Evolutionary conservation across 2,329 filamentous ascomycete genomes (phyloP).

Genomic region (Aspergillus sclerotialis): DNA sequence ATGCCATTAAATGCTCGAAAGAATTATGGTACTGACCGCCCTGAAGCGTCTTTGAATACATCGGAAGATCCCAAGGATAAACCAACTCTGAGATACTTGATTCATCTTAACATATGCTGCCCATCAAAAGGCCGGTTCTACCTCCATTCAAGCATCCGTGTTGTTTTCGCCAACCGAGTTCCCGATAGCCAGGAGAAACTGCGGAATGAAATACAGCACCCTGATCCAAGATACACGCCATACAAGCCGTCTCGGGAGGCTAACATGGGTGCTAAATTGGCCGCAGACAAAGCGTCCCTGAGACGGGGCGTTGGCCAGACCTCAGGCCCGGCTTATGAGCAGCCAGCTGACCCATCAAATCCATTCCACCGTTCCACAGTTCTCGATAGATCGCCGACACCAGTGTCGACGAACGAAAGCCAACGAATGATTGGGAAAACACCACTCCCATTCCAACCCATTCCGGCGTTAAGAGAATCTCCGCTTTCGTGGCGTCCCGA

Average conservation of each 20-base stretch:
- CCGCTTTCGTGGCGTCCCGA: conserved; percentile 14
- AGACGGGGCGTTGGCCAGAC: conserved; percentile 50
- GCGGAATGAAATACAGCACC: conserved; percentile 79
- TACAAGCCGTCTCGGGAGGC: conserved; percentile 63
- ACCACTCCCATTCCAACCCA: conserved; percentile 12
- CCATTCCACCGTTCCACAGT: conserved; percentile 6
- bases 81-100: conserved; percentile 77
- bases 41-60: conserved; percentile 46
- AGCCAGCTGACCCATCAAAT: conserved; percentile 3
- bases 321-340: conserved; percentile 5
- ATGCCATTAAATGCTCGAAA: conserved; percentile 45
- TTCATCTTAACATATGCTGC: conserved; percentile 90
- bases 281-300: conserved; percentile 54
- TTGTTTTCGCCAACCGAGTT: conserved; percentile 94
- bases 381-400: neutral
- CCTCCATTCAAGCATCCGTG: conserved; percentile 82
- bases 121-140: conserved; percentile 77
- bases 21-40: conserved; percentile 44
- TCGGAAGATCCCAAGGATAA: conserved; percentile 39
- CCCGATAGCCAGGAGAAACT: conserved; percentile 92
- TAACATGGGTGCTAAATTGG: conserved; percentile 44
- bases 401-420: neutral
- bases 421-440: neutral
- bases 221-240: conserved; percentile 76
- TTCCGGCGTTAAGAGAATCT: conserved; percentile 10